A percentile compares a stretch with the other conserved stretches of the same genome.
Evolutionary conservation across 2,329 filamentous ascomycete species (phyloP).

Genomic region (Trichoderma guizhouense): DNA sequence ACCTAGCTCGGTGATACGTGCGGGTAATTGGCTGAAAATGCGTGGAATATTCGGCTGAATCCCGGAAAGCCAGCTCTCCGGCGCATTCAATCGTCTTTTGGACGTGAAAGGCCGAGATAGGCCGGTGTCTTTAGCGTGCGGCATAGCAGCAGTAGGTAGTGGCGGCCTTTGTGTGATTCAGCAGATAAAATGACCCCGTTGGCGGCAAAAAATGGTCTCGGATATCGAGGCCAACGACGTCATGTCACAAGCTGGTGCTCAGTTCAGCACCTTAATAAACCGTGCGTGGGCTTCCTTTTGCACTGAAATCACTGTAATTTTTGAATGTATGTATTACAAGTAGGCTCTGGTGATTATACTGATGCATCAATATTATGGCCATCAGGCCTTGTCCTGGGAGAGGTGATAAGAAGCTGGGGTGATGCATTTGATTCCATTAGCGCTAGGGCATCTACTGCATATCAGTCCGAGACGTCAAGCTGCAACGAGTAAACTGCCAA

Average conservation of each 20-base stretch:
- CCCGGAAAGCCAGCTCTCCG: not conserved
- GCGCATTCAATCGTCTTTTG: not conserved
- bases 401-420: not conserved
- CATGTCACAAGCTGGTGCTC: not conserved
- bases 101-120: not conserved
- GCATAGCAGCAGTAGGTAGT: not conserved
- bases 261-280: not conserved
- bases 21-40: constrained; percentile 32
- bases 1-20: constrained; percentile 36
- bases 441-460: not conserved
- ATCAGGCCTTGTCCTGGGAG: not conserved
- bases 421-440: not conserved
- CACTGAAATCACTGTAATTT: not conserved
- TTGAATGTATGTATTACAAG: not conserved
- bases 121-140: not conserved
- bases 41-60: not conserved
- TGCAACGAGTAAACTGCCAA: not conserved
- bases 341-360: not conserved
- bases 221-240: constrained; percentile 10
- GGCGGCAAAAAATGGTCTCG: not conserved
- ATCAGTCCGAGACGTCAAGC: not conserved
- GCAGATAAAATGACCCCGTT: not conserved
- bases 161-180: not conserved
- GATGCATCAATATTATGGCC: not conserved
- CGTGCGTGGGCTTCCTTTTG: not conserved